These are phyloP conservation scores for Corinectria fuckeliana DNA, from an alignment of 2,329 filamentous ascomycete species.

Conservation along the genomic window DNA sequence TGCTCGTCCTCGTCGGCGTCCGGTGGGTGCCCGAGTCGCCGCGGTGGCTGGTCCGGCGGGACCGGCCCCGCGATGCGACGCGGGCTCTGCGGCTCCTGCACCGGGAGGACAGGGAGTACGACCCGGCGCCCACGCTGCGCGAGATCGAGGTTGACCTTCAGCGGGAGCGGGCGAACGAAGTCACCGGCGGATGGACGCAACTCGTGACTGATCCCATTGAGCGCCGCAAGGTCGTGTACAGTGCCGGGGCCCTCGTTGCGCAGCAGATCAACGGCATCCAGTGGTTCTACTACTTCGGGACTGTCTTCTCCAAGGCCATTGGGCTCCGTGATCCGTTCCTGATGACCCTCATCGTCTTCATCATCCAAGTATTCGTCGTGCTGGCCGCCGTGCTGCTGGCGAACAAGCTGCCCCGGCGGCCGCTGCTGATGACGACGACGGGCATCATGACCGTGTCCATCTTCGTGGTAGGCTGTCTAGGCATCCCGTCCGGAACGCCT, in stretches of 20 bases:
- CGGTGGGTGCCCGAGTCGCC: conserved; percentile 40
- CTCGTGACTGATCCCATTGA: conserved; percentile 53
- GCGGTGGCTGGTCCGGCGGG: conserved; percentile 46
- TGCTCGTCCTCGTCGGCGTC: conserved; percentile 28
- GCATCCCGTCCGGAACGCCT: conserved; percentile 41
- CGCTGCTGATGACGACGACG: conserved; percentile 47
- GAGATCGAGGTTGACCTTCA: conserved; percentile 53
- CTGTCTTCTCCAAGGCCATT: conserved; percentile 51
- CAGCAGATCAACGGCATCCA: conserved; percentile 58
- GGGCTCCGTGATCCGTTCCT: conserved; percentile 49
- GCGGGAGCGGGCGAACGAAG: conserved; percentile 40
- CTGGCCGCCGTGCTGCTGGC: conserved; percentile 46
- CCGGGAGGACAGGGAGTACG: conserved; percentile 45
- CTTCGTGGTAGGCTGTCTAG: conserved; percentile 50
- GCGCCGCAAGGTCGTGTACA: conserved; percentile 53
- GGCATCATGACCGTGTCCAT: conserved; percentile 48
- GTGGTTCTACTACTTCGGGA: conserved; percentile 53
- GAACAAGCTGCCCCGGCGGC: conserved; percentile 49
- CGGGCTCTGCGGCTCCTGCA: conserved; percentile 52
- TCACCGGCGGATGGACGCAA: conserved; percentile 46
- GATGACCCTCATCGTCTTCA: conserved; percentile 50
- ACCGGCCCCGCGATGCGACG: conserved; percentile 46
- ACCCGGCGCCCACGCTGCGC: conserved; percentile 45
- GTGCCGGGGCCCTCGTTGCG: conserved; percentile 51
- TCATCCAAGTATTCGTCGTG: conserved; percentile 52